Percentiles rank a stretch among this genome's conserved stretches.
These are phyloP conservation scores for Ilyonectria mors-panacis DNA, from an alignment of 2,329 filamentous ascomycete genomes.

Conservation along the genomic window DNA sequence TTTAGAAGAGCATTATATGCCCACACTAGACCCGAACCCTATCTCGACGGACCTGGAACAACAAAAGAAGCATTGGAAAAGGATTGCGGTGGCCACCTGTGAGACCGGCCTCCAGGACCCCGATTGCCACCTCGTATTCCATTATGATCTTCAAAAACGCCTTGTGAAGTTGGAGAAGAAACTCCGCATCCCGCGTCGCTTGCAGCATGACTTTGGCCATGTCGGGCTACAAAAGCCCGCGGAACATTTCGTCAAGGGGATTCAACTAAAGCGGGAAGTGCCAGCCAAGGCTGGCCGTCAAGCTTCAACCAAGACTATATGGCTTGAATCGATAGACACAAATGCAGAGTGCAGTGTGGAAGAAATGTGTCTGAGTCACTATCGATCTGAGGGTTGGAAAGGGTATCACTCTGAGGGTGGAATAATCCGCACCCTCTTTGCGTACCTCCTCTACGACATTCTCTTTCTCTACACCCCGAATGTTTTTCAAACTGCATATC, in stretches of 20 bases:
- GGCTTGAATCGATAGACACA: constrained; percentile 83
- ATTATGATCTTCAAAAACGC: constrained; percentile 95
- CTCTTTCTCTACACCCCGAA: constrained; percentile 95
- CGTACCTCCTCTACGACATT: constrained; percentile 93
- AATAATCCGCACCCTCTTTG: constrained; percentile 91
- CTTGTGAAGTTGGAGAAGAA: constrained; percentile 91
- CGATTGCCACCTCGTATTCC: constrained; percentile 91
- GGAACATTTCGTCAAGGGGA: constrained; percentile 82
- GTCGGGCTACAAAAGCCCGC: constrained; percentile 82
- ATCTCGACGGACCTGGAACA: constrained; percentile 57
- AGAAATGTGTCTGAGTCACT: constrained; percentile 92
- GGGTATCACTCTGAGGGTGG: constrained; percentile 95
- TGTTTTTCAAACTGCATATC: constrained; percentile 96
- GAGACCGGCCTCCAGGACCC: constrained; percentile 89
- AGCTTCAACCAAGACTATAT: constrained; percentile 81
- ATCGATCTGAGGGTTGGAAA: constrained; percentile 88
- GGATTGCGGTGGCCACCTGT: constrained; percentile 83
- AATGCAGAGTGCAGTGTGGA: constrained; percentile 88
- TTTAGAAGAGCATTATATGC: constrained; percentile 96
- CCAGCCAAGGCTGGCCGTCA: constrained; percentile 55
- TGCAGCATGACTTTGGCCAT: constrained; percentile 94
- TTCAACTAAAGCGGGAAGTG: constrained; percentile 78
- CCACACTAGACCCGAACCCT: constrained; percentile 66
- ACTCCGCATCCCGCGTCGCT: constrained; percentile 84
- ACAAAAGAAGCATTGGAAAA: constrained; percentile 88